A percentile compares a stretch with the other conserved stretches of the same genome.
Evolutionary conservation across 192 early-diverging fungal genomes (phyloP).

Genomic region (Coemansia sp.): DNA sequence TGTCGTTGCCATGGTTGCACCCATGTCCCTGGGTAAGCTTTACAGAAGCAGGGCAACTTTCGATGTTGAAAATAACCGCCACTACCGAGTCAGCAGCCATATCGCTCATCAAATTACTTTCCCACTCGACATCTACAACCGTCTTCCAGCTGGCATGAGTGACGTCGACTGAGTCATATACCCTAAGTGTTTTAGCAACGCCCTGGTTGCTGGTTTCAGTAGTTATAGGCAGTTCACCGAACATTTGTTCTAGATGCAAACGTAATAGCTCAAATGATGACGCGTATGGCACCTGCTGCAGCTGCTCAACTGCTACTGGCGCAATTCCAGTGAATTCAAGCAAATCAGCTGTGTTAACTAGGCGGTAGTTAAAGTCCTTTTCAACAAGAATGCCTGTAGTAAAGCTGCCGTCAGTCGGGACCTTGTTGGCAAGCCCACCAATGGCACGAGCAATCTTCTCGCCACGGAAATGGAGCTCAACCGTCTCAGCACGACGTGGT

Average conservation of each 20-base stretch:
- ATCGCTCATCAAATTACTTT: constrained; percentile 86
- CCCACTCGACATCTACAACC: constrained; percentile 81
- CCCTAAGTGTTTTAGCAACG: constrained; percentile 37
- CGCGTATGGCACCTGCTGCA: constrained; percentile 70
- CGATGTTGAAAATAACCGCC: constrained; percentile 80
- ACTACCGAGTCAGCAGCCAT: constrained; percentile 94
- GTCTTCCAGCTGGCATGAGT: constrained; percentile 55
- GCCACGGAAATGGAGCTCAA: constrained; percentile 89
- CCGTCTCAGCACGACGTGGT: constrained; percentile 83
- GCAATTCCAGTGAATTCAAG: constrained; percentile 78
- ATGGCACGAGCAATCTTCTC: constrained; percentile 89
- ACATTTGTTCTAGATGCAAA: constrained; percentile 94
- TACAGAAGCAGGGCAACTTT: constrained; percentile 84
- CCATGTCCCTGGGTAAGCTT: constrained; percentile 57
- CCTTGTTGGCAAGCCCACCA: constrained; percentile 75
- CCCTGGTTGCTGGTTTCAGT: constrained; percentile 26
- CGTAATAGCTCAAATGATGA: constrained; percentile 76
- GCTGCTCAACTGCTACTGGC: constrained; percentile 74
- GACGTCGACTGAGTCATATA: constrained; percentile 78
- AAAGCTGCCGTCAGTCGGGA: constrained; percentile 65
- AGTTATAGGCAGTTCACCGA: constrained; percentile 61
- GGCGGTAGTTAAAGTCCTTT: constrained; percentile 85
- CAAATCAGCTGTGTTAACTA: constrained; percentile 80
- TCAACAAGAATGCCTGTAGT: constrained; percentile 80
- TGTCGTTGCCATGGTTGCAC: constrained; percentile 13